phyloP scores from a whole-genome alignment of 1,284 basidiomycete genomes.

The Leucoagaricus sp. region DNA sequence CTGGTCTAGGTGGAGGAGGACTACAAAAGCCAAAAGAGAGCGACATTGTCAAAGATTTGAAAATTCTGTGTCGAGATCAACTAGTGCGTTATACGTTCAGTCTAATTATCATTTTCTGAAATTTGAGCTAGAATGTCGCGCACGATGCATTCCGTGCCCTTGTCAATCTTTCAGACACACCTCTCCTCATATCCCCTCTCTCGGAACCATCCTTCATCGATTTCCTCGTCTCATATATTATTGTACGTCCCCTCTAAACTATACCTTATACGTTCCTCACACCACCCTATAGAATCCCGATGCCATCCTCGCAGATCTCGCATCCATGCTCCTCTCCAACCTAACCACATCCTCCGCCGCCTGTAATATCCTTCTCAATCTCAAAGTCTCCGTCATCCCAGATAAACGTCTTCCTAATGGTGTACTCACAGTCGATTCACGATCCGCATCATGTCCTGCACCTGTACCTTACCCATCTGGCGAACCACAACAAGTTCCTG shows the following conservation, averaged over 20 bases:
- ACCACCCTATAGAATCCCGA: slow-evolving; percentile 71
- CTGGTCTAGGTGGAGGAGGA: slow-evolving; percentile 54
- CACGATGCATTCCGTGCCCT: slow-evolving; percentile 95
- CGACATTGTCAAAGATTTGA: slow-evolving; percentile 75
- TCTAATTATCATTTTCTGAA: slow-evolving; percentile 15
- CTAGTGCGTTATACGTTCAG: slow-evolving; percentile 45
- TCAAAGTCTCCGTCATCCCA: slow-evolving; percentile 68
- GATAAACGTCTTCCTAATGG: slow-evolving; percentile 41
- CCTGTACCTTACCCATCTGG: slow-evolving; percentile 65
- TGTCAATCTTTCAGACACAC: slow-evolving; percentile 91
- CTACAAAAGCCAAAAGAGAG: slow-evolving; percentile 64
- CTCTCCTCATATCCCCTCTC: slow-evolving; percentile 69
- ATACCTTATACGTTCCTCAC: neutral
- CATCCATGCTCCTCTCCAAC: slow-evolving; percentile 96
- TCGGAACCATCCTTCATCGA: slow-evolving; percentile 77
- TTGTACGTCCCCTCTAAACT: slow-evolving; percentile 59
- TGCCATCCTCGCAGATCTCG: slow-evolving; percentile 90
- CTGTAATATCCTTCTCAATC: slow-evolving; percentile 65
- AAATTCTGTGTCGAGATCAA: slow-evolving; percentile 85
- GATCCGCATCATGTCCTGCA: slow-evolving; percentile 68
- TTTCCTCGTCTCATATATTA: slow-evolving; percentile 90
- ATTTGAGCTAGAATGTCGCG: slow-evolving; percentile 68
- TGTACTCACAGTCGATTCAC: slow-evolving; percentile 74
- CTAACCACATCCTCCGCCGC: slow-evolving; percentile 80
- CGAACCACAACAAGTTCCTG: slow-evolving; percentile 57